Conservation (phyloP, 768 basidiomycete species). For the Coprinopsis sp. region DNA sequence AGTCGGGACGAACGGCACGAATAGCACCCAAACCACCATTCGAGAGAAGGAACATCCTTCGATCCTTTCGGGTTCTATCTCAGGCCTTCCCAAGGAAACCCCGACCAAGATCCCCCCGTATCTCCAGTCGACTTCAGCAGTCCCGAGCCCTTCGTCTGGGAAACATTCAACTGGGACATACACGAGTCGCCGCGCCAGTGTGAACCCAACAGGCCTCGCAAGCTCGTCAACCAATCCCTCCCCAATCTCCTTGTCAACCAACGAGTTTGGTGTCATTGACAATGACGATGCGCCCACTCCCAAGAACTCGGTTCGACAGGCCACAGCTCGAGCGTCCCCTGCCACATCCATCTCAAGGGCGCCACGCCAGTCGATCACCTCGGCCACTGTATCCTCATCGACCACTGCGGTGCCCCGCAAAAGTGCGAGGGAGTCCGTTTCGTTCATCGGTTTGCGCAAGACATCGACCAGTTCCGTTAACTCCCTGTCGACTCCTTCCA, state of each 20-base stretch:
- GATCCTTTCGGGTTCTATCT: constrained; percentile 47
- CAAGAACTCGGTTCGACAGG: constrained; percentile 44
- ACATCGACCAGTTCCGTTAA: constrained; percentile 79
- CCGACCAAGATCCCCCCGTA: constrained; percentile 92
- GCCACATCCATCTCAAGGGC: constrained; percentile 53
- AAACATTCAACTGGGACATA: constrained; percentile 48
- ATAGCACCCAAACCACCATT: constrained; percentile 39
- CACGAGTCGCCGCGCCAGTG: constrained; percentile 60
- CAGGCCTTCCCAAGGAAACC: constrained; percentile 67
- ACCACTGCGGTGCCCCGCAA: constrained; percentile 54
- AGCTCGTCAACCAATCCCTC: constrained; percentile 61
- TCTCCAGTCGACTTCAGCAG: constrained; percentile 78
- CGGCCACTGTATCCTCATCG: constrained; percentile 39
- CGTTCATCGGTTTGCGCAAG: constrained; percentile 74
- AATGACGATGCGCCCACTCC: constrained; percentile 44
- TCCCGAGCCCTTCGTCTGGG: constrained; percentile 65
- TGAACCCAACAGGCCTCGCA: constrained; percentile 26
- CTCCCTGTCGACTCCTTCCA: constrained; percentile 53
- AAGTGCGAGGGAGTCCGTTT: constrained; percentile 72
- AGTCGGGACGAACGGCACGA: constrained; percentile 57
- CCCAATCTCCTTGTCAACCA: constrained; percentile 49
- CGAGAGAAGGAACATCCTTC: constrained; percentile 45
- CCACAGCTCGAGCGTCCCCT: constrained; percentile 64
- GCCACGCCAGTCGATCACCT: constrained; percentile 64
- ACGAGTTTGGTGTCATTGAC: constrained; percentile 83